Conservation (phyloP, 179 eudicot species). For the Amaranthus tricolor region DNA sequence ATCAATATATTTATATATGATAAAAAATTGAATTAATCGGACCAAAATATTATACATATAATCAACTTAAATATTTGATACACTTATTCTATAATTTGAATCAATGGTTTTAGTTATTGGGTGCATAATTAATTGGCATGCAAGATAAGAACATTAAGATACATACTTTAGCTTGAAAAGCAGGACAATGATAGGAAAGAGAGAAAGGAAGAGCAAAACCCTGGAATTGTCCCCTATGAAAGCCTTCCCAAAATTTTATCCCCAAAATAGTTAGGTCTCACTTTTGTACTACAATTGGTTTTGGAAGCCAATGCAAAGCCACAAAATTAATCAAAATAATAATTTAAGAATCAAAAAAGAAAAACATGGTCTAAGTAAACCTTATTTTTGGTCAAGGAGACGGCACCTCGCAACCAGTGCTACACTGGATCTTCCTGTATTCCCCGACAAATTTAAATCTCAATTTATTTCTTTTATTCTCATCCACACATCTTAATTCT, state of each 20-base stretch:
- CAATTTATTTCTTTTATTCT: too few species aligned
- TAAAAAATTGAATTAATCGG: too few species aligned
- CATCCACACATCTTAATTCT: too few species aligned
- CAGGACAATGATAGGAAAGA: constrained; percentile 8
- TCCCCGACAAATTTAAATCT: neutral
- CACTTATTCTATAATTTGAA: too few species aligned
- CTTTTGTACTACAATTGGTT: constrained; percentile 27
- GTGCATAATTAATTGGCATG: neutral
- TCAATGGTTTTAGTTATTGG: neutral
- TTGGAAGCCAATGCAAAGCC: constrained; percentile 31
- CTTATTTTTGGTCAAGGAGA: constrained; percentile 22
- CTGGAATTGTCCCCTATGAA: constrained; percentile 26
- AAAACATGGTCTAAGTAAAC: constrained; percentile 16
- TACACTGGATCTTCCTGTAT: constrained; percentile 1
- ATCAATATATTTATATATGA: too few species aligned
- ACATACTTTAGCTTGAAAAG: constrained; percentile 10
- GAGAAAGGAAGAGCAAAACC: constrained; percentile 21
- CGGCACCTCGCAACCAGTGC: constrained; percentile 29
- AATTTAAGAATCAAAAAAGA: neutral
- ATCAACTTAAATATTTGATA: too few species aligned
- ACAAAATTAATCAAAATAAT: neutral
- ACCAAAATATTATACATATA: too few species aligned
- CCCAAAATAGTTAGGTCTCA: constrained; percentile 19
- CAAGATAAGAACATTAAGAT: neutral
- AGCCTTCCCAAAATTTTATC: constrained; percentile 9